These are phyloP conservation scores for Fusarium sarcochroum DNA, from an alignment of 2,329 filamentous ascomycete species.

Conservation along the genomic window DNA sequence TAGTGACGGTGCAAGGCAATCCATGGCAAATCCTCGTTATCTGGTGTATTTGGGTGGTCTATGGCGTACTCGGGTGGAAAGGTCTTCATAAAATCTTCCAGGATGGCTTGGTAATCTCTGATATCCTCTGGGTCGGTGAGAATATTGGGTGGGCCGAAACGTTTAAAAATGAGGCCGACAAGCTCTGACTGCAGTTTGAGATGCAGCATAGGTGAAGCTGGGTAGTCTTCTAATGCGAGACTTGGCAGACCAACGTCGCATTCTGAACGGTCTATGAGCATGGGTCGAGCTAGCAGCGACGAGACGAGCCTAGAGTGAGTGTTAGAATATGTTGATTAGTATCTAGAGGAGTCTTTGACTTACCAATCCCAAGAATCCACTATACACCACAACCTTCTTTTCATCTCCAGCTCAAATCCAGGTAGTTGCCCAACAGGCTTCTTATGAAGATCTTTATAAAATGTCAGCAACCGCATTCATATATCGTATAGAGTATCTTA, in stretches of 20 bases:
- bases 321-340: not conserved
- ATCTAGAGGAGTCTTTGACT: fast-evolving
- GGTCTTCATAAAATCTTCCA: slow-evolving; percentile 22
- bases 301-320: slow-evolving; percentile 10
- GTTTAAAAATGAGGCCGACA: slow-evolving; percentile 23
- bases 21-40: slow-evolving; percentile 21
- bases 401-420: slow-evolving; percentile 28
- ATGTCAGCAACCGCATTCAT: fast-evolving
- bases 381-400: slow-evolving; percentile 24
- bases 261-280: slow-evolving; percentile 27
- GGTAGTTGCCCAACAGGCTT: slow-evolving; percentile 4
- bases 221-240: slow-evolving; percentile 24
- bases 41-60: slow-evolving; percentile 16
- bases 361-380: slow-evolving; percentile 33
- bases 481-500: not conserved
- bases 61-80: slow-evolving; percentile 25
- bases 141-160: slow-evolving; percentile 19
- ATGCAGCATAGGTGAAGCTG: slow-evolving; percentile 26
- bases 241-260: slow-evolving; percentile 22
- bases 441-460: slow-evolving; percentile 17
- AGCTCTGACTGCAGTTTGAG: slow-evolving; percentile 30
- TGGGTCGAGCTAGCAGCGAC: slow-evolving; percentile 15
- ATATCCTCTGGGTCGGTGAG: slow-evolving; percentile 13
- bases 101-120: slow-evolving; percentile 8
- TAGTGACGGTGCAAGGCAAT: slow-evolving; percentile 28